Conservation (phyloP, 257 asterid species). For the Solanum phureja region DNA sequence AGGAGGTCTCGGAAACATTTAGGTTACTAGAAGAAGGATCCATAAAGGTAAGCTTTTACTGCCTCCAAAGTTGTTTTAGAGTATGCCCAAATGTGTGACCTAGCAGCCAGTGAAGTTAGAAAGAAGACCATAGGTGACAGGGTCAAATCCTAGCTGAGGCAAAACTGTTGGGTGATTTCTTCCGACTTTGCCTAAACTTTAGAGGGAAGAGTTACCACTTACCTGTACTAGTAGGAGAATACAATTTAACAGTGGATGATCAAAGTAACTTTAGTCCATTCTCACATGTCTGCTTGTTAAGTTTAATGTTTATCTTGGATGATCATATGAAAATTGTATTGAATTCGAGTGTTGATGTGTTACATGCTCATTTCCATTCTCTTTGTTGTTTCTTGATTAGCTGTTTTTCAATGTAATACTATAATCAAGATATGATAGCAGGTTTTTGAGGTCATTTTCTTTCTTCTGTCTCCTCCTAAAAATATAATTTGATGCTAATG, state of each 20-base stretch:
- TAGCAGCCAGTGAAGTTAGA: background rate
- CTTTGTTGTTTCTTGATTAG: background rate
- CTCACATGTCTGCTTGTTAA: background rate
- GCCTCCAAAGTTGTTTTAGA: background rate
- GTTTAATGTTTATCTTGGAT: background rate
- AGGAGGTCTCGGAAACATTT: conserved; percentile 67
- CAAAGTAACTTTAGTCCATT: background rate
- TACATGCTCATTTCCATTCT: background rate
- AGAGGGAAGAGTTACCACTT: background rate
- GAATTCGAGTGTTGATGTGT: background rate
- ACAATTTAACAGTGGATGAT: background rate
- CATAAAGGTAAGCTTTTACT: conserved; percentile 44
- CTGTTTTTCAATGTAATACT: background rate
- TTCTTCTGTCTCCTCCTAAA: background rate
- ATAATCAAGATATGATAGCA: background rate
- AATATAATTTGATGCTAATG: conserved; percentile 1
- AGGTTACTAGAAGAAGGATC: conserved; percentile 60
- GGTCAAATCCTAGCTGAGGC: background rate
- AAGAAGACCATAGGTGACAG: background rate
- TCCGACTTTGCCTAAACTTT: background rate
- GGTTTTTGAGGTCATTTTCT: background rate
- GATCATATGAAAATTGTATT: background rate
- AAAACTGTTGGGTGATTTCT: background rate
- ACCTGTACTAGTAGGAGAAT: background rate
- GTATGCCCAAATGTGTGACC: background rate